Evolutionary conservation across 164 flowering plant species (phyloP).

Genomic region (Warburgia ugandensis): DNA sequence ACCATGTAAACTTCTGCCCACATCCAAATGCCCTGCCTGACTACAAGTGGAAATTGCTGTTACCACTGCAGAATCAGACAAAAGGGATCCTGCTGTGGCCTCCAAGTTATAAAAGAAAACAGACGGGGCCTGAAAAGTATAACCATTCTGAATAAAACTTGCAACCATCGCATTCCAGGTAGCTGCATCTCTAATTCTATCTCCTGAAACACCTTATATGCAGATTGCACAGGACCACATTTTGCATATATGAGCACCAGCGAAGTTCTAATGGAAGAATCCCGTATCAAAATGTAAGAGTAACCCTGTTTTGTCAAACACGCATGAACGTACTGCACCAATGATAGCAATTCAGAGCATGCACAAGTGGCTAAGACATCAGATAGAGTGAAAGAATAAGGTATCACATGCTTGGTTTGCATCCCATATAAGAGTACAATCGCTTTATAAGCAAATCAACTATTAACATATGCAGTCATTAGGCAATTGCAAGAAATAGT

Average conservation of each 20-base stretch:
- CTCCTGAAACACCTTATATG: conserved; percentile 10
- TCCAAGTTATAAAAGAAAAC: conserved; percentile 8
- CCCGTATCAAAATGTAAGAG: background rate
- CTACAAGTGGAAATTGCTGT: conserved; percentile 9
- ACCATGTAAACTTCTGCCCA: conserved; percentile 12
- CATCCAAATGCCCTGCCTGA: conserved; percentile 8
- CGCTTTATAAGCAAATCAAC: conserved; percentile 4
- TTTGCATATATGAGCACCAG: conserved; percentile 18
- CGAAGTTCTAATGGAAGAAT: conserved; percentile 10
- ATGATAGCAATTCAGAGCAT: background rate
- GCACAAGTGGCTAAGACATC: conserved; percentile 13
- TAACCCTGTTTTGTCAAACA: conserved; percentile 1
- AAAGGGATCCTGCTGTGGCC: background rate
- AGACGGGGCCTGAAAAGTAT: conserved; percentile 6
- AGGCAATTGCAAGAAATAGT: conserved; percentile 16
- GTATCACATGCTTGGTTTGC: background rate
- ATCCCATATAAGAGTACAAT: conserved; percentile 8
- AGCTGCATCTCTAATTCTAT: background rate
- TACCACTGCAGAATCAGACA: conserved; percentile 5
- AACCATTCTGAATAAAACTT: conserved; percentile 16
- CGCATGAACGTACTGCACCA: conserved; percentile 9
- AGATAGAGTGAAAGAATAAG: conserved; percentile 14
- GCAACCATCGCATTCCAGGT: conserved; percentile 16
- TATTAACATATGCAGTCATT: conserved; percentile 9
- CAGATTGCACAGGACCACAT: conserved; percentile 15